Conservation (phyloP, 345 rosid species). For the Aurinia saxatilis region DNA sequence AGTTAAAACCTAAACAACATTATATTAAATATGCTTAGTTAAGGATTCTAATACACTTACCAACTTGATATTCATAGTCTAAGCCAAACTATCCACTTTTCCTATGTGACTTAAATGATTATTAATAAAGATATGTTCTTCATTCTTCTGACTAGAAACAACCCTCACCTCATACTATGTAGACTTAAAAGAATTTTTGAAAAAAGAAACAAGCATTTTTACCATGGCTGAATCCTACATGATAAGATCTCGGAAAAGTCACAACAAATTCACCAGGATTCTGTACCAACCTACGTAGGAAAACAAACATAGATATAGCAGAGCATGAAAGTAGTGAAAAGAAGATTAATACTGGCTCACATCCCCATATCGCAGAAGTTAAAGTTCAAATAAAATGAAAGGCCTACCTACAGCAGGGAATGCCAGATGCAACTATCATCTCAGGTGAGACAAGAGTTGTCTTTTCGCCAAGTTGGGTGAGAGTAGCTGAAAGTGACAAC, state of each 20-base stretch:
- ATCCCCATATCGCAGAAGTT: constrained; percentile 6
- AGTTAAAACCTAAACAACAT: constrained; percentile 66
- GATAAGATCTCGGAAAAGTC: constrained; percentile 99
- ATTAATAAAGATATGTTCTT: background rate
- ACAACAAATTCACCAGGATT: constrained; percentile 99
- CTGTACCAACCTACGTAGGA: constrained; percentile 74
- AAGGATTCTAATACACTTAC: background rate
- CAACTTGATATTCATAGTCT: constrained; percentile 2
- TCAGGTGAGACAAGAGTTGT: constrained; percentile 96
- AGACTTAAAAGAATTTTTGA: constrained; percentile 19
- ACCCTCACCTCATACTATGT: constrained; percentile 15
- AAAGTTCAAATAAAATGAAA: background rate
- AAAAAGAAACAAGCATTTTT: constrained; percentile 33
- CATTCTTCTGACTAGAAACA: constrained; percentile 5
- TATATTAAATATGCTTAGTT: constrained; percentile 5
- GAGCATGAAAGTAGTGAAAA: constrained; percentile 15
- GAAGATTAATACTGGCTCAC: constrained; percentile 5
- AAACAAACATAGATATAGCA: constrained; percentile 19
- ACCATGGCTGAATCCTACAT: constrained; percentile 99
- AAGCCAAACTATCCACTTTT: background rate
- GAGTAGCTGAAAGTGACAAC: constrained; percentile 57
- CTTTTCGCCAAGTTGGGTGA: constrained; percentile 88
- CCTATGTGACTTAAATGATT: constrained; percentile 2
- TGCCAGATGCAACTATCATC: constrained; percentile 64
- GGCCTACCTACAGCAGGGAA: constrained; percentile 96